Conservation (phyloP, 257 asterid genomes). For the Nicotiana attenuata region DNA sequence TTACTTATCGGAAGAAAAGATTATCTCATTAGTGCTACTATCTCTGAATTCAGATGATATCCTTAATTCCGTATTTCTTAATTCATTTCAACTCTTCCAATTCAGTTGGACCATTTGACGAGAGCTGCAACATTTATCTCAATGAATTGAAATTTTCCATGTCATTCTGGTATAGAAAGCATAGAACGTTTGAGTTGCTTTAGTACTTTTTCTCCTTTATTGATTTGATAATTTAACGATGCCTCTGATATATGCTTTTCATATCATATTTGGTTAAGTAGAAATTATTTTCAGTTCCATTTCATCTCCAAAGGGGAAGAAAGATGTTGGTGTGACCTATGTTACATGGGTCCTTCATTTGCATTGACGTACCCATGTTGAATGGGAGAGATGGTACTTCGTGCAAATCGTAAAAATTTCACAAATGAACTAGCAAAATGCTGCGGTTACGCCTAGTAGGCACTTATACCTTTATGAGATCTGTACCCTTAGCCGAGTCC, state of each 20-base stretch:
- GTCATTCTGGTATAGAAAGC: no score
- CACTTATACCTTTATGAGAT: background rate
- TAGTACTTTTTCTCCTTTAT: background rate
- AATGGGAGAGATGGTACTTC: background rate
- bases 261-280: background rate
- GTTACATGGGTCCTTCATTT: background rate
- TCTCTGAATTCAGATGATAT: no score
- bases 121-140: no score
- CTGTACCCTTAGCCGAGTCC: background rate
- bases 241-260: background rate
- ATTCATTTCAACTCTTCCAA: no score
- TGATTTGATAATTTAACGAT: background rate
- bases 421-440: background rate
- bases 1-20: no score
- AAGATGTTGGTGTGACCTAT: background rate
- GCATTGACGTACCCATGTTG: background rate
- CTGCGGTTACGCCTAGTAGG: background rate
- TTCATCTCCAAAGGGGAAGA: background rate
- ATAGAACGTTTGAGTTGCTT: background rate
- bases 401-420: background rate
- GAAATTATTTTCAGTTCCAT: background rate
- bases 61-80: no score
- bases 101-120: no score
- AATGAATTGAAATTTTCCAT: no score
- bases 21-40: no score